Percentiles rank a stretch among this genome's conserved stretches.
Conservation (phyloP, 768 basidiomycete species). For the Hypholoma sublateritium region DNA sequence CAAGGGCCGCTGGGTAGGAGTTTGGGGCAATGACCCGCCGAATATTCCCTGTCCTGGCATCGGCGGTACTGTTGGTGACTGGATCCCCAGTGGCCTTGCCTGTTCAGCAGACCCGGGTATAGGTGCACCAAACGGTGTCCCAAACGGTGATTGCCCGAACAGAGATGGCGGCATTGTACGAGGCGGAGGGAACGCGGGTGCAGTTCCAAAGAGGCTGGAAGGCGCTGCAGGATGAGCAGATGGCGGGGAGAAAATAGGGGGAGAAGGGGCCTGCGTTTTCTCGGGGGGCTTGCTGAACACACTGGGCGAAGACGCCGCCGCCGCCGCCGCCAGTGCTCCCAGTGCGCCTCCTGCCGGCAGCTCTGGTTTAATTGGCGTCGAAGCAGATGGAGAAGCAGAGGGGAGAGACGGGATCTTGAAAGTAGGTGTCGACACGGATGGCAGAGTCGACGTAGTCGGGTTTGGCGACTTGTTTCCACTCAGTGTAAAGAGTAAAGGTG, state of each 20-base stretch:
- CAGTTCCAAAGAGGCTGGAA: not conserved
- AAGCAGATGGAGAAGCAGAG: conserved; percentile 5
- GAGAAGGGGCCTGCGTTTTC: conserved; percentile 1
- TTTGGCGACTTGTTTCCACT: conserved; percentile 15
- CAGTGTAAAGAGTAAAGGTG: conserved; percentile 42
- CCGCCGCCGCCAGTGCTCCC: conserved; percentile 7
- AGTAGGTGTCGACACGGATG: conserved; percentile 8
- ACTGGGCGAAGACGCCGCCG: conserved; percentile 12
- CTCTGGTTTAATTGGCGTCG: not conserved
- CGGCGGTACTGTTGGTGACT: conserved; percentile 1
- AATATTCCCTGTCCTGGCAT: not conserved
- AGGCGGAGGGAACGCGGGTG: not conserved
- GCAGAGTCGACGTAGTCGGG: conserved; percentile 9
- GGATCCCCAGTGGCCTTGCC: not conserved
- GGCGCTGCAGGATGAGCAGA: not conserved
- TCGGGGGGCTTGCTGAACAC: conserved; percentile 9
- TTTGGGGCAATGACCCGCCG: not conserved
- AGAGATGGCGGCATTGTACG: not conserved
- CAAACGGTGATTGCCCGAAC: not conserved
- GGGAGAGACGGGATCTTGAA: conserved; percentile 3
- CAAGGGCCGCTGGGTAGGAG: not conserved
- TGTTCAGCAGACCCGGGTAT: not conserved
- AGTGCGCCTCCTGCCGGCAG: not conserved
- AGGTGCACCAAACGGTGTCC: not conserved
- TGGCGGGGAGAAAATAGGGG: not conserved